phyloP scores from a whole-genome alignment of 148 eudicot species.

The Beta vulgaris region DNA sequence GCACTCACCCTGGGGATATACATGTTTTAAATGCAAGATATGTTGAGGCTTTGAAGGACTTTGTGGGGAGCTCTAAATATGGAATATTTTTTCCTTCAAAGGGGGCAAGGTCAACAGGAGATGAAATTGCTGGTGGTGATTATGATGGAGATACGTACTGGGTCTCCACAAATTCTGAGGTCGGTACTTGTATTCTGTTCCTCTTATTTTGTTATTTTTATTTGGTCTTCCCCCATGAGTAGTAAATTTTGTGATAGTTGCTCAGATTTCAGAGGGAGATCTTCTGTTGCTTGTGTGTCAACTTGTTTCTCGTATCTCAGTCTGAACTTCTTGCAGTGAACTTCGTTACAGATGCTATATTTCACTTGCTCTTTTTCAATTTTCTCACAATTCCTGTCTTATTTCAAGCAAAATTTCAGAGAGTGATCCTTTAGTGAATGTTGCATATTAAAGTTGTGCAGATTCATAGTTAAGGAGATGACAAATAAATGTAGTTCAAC shows the following conservation, averaged over 20 bases:
- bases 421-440: neutral
- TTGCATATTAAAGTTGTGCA: neutral
- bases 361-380: neutral
- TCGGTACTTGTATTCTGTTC: slow-evolving; percentile 15
- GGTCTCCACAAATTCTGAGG: slow-evolving; percentile 77
- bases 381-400: neutral
- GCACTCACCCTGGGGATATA: slow-evolving; percentile 75
- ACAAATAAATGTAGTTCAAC: neutral
- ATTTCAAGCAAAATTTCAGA: neutral
- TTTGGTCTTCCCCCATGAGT: neutral
- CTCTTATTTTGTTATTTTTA: neutral
- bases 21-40: slow-evolving; percentile 60
- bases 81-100: slow-evolving; percentile 68
- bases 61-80: slow-evolving; percentile 69
- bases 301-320: neutral
- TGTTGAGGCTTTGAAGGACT: slow-evolving; percentile 39
- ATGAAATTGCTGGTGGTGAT: slow-evolving; percentile 90
- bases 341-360: no score
- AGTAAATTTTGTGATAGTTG: neutral
- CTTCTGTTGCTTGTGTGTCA: neutral
- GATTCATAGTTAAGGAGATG: no score
- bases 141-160: slow-evolving; percentile 87
- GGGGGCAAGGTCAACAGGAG: slow-evolving; percentile 65
- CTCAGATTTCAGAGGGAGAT: neutral
- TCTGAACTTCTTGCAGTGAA: neutral